Evolutionary conservation across 192 early-diverging fungal genomes (phyloP).

Genomic region (Linnemannia zychae): DNA sequence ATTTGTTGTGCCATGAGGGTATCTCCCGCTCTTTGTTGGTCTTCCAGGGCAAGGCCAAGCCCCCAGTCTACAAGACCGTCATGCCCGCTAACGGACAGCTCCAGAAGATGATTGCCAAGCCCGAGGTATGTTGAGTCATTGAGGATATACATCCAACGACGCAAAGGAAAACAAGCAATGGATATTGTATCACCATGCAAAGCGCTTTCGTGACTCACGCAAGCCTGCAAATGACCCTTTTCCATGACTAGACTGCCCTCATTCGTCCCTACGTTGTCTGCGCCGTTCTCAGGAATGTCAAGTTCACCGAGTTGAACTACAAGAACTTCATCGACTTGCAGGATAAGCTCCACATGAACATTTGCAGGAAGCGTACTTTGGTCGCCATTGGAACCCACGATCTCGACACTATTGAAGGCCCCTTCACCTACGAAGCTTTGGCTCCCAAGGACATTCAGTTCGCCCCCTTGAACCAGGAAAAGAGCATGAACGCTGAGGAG

Average conservation of each 20-base stretch:
- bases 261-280: constrained; percentile 92
- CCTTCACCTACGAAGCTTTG: constrained; percentile 96
- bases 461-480: constrained; percentile 91
- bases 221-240: not conserved
- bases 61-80: constrained; percentile 76
- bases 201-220: not conserved
- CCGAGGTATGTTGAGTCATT: constrained; percentile 67
- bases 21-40: constrained; percentile 89
- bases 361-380: constrained; percentile 95
- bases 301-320: constrained; percentile 86
- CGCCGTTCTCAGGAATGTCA: constrained; percentile 91
- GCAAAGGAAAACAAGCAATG: not conserved
- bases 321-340: constrained; percentile 98
- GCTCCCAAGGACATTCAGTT: constrained; percentile 94
- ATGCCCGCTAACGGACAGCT: constrained; percentile 68
- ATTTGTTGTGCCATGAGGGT: constrained; percentile 97
- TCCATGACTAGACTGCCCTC: constrained; percentile 71
- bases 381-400: constrained; percentile 99
- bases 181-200: not conserved
- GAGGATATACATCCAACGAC: too few species aligned
- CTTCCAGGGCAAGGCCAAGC: constrained; percentile 80
- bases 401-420: constrained; percentile 92
- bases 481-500: constrained; percentile 87
- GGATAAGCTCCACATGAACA: constrained; percentile 98
- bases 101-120: constrained; percentile 75